Base-by-base conservation (phyloP, 768 basidiomycete species). In the Rossbeevera mucosa region DNA sequence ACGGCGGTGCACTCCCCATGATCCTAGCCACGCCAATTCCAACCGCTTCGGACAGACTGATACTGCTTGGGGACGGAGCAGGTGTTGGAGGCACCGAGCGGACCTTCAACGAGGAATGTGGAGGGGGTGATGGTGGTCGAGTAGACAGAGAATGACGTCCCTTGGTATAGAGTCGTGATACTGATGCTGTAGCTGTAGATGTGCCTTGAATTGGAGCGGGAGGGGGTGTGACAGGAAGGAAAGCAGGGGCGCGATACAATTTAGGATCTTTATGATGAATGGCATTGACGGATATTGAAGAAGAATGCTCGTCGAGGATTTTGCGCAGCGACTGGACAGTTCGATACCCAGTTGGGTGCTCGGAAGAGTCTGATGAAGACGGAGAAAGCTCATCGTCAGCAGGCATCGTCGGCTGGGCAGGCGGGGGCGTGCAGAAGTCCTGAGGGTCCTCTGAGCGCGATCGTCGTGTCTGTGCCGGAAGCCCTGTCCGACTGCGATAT, bases 151-250 rank as follows among this genome's bases (percentile, higher is more conserved):
- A 76, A 59, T 79, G 78, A 9, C 72, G 71, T 8, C 68, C 75
- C 55, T 82, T 85, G 1, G 86, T 88, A 59, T 85, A 86, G 13
- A 91, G 76, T n/a, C 85, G 76, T 21, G 87, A 88, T 44, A 91
- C 76, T 25, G 83, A 86, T 1, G 88, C 89, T 2, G 89, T 91
- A 1, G 89, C 84, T 5, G 74, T 86, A 4, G 85, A 87, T 4
- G 85, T 85, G n/a, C 79, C 76, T 6, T 85, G 72, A 2, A 67
- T 63, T 9, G 81, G 80, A 9, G 75, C 73, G 2, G 86, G 83
- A 3, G 80, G 76, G 4, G 69, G 70, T 43, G 64, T 76, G 52
- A 66, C 61, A 25, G 50, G 80, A 71, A 30, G 75, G 73, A 62
- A 63, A 36, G 54, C 42, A 30, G 60, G 64, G 18, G 61, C 22